Conservation (phyloP, 1,139 yeast species). For the Pichia sp. region DNA sequence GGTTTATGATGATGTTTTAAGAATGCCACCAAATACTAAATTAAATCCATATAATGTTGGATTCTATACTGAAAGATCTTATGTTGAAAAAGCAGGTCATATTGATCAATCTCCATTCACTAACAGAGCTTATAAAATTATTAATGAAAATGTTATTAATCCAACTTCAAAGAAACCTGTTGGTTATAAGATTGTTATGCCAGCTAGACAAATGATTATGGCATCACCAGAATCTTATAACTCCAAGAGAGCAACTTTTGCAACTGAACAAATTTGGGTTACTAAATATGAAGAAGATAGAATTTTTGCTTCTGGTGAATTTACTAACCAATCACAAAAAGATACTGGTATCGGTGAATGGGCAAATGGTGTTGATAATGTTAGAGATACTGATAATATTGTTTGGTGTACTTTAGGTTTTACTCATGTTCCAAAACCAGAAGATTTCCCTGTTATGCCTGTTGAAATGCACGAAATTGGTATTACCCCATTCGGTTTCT, state of each 20-base stretch:
- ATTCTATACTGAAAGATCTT: slow-evolving; percentile 57
- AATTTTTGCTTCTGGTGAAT: slow-evolving; percentile 71
- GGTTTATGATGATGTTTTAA: slow-evolving; percentile 66
- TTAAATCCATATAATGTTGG: slow-evolving; percentile 73
- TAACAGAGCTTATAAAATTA: slow-evolving; percentile 71
- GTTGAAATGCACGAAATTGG: slow-evolving; percentile 68
- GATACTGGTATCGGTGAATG: slow-evolving; percentile 63
- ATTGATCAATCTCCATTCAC: slow-evolving; percentile 73
- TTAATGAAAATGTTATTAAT: slow-evolving; percentile 72
- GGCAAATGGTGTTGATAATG: slow-evolving; percentile 57
- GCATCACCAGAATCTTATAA: slow-evolving; percentile 62
- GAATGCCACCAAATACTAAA: slow-evolving; percentile 51
- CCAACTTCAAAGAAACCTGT: slow-evolving; percentile 74
- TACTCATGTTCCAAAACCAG: slow-evolving; percentile 83
- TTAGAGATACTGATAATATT: slow-evolving; percentile 75
- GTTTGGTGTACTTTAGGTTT: slow-evolving; percentile 86
- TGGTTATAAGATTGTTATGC: slow-evolving; percentile 74
- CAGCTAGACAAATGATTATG: slow-evolving; percentile 69
- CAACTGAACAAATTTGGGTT: slow-evolving; percentile 73
- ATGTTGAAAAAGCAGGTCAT: slow-evolving; percentile 65
- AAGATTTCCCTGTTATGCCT: slow-evolving; percentile 94
- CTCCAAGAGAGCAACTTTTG: slow-evolving; percentile 61
- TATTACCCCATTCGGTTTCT: slow-evolving; percentile 72
- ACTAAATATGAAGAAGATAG: slow-evolving; percentile 65
- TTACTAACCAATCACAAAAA: slow-evolving; percentile 64